These are phyloP conservation scores for Drosera spatulata DNA, from an alignment of 179 eudicot species.

Conservation along the genomic window DNA sequence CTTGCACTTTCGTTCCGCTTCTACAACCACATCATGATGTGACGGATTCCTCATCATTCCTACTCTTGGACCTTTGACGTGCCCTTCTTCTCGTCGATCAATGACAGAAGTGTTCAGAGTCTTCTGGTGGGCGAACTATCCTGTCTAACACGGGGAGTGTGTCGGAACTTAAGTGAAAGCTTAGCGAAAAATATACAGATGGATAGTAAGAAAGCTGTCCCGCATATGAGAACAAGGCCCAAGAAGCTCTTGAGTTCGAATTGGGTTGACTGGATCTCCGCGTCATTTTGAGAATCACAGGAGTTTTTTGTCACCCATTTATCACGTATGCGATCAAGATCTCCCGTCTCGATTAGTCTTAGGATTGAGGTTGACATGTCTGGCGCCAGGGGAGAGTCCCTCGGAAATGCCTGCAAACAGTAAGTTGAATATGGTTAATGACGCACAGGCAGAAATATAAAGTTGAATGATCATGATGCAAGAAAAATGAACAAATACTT, in stretches of 20 bases:
- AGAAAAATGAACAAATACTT: neutral
- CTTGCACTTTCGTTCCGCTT: too few relatives aligned
- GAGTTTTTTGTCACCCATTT: conserved; percentile 41
- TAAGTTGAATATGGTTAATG: neutral
- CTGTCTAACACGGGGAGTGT: conserved; percentile 2
- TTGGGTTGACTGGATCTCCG: conserved; percentile 40
- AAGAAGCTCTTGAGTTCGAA: conserved; percentile 33
- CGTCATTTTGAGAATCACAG: conserved; percentile 67
- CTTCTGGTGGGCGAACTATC: conserved; percentile 15
- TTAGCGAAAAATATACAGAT: conserved; percentile 19
- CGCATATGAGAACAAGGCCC: conserved; percentile 45
- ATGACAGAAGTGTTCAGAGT: conserved; percentile 43
- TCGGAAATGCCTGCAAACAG: conserved; percentile 41
- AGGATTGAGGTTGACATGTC: conserved; percentile 45
- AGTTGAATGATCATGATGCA: neutral
- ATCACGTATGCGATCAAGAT: conserved; percentile 55
- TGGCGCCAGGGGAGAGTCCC: too few relatives aligned
- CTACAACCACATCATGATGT: too few relatives aligned
- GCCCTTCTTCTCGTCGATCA: conserved; percentile 57
- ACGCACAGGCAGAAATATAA: neutral
- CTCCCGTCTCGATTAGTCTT: conserved; percentile 49
- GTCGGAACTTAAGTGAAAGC: conserved; percentile 19
- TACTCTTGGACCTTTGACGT: too few relatives aligned
- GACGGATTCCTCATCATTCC: too few relatives aligned
- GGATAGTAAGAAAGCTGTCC: conserved; percentile 30